Evolutionary conservation across 148 eudicot genomes (phyloP).

Genomic region (Camellia japonica): DNA sequence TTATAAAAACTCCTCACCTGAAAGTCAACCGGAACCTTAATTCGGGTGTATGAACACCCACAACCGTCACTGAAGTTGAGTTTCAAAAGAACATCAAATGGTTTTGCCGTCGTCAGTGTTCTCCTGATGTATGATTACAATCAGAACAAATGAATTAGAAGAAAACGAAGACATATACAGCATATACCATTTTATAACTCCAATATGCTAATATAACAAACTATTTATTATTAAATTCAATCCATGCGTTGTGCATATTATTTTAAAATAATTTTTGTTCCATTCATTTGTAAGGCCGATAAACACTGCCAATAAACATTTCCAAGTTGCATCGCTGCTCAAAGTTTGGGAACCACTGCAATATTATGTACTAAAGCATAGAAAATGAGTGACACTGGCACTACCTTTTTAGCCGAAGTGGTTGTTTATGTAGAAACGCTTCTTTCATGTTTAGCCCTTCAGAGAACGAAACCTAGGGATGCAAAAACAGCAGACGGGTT

Average conservation of each 20-base stretch:
- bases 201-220: too few species aligned
- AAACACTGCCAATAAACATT: not conserved
- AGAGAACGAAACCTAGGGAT: constrained; percentile 50
- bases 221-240: too few species aligned
- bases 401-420: constrained; percentile 61
- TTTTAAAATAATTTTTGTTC: not conserved
- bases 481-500: constrained; percentile 20
- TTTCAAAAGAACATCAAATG: constrained; percentile 65
- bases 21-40: constrained; percentile 70
- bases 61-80: constrained; percentile 84
- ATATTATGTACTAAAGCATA: not conserved
- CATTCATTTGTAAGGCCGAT: not conserved
- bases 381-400: not conserved
- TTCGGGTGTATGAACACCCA: constrained; percentile 48
- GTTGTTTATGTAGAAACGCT: constrained; percentile 56
- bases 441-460: constrained; percentile 55
- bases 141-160: constrained; percentile 1
- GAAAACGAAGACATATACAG: not conserved
- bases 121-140: constrained; percentile 53
- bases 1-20: constrained; percentile 34
- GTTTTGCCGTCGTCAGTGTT: constrained; percentile 41
- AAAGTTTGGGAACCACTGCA: not conserved
- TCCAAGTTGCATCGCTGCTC: not conserved
- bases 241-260: too few species aligned
- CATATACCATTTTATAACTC: not conserved